Evolutionary conservation across 352 stramenopile genomes (phyloP), one percentile per base, ranked within the genome.

Genomic region (Phytophthora melonis): DNA sequence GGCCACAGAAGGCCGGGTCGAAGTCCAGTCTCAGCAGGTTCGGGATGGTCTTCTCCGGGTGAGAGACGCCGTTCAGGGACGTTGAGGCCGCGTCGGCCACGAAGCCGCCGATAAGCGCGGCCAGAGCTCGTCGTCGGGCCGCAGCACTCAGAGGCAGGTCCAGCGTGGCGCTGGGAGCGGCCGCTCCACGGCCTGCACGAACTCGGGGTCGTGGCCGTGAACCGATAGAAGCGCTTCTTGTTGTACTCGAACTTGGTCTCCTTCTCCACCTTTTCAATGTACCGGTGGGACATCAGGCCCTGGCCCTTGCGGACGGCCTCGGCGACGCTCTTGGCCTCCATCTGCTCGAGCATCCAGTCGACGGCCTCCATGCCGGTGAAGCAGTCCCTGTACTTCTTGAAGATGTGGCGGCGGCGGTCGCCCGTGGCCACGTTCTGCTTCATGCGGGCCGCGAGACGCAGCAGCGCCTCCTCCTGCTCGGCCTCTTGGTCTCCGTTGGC

Each of bases 331-430:
- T 91, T 92, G 77, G 86, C 88, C 57, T 94, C 86, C 86, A 93
- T 93, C 60, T 92, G 84, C 77, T 94, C 86, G 43, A 94, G 84
- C 88, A 94, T 94, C 88, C 88, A 94, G 77, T 94, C 86, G 23
- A 94, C 88, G 10, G 88, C 88, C 52, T 94, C 88, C 88, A 94
- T 94, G 54, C 88, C 88, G 25, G 88, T 92, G 73, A 94, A 94
- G 67, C 88, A 94, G 74, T 94, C 86, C 1, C 83, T 64, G 73
- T 93, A 94, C 59, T 92, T 92, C 70, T 93, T 93, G 64, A 94
- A 94, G 58, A 94, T 62, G 72, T 93, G 79, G 49, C 87, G 86
- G 14, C 88, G 80, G 3, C 88, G 86, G 60, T 92, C 86, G 53
- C 88, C 88, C 5, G 88, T 92, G 14, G 85, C 78, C 57, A 94